phyloP scores from a whole-genome alignment of 176 grass and related monocot genomes.

The Miscanthus lutarioriparius region DNA sequence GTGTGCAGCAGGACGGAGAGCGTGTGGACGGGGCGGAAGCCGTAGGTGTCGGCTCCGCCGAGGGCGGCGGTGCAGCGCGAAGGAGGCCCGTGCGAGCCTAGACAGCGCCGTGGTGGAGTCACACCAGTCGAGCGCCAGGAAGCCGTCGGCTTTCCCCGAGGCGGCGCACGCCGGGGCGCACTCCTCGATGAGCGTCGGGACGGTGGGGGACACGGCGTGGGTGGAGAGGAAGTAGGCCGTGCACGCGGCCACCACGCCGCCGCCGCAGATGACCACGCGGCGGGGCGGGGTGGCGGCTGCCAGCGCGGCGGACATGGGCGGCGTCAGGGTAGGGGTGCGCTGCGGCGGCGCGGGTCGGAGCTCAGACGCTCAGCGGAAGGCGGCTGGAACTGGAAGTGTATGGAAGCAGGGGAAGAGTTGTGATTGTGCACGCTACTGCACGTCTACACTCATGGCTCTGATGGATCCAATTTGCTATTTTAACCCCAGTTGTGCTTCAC shows the following conservation, averaged over 20 bases:
- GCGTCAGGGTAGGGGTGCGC: not conserved
- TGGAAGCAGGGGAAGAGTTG: not conserved
- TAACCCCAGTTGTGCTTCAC: too few relatives aligned
- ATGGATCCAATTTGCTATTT: too few relatives aligned
- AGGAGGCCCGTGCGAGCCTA: slow-evolving; percentile 68
- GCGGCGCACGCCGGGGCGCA: slow-evolving; percentile 78
- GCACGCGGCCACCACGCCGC: slow-evolving; percentile 79
- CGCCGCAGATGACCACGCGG: slow-evolving; percentile 77
- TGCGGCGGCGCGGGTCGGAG: not conserved
- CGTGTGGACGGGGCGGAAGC: slow-evolving; percentile 73
- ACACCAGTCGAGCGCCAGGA: slow-evolving; percentile 94
- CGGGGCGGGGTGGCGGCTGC: slow-evolving; percentile 28
- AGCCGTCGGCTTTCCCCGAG: slow-evolving; percentile 83
- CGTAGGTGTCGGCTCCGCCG: slow-evolving; percentile 59
- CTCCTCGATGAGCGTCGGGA: slow-evolving; percentile 64
- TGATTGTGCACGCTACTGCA: not conserved
- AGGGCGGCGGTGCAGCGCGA: slow-evolving; percentile 65
- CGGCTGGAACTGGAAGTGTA: not conserved
- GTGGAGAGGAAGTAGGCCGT: slow-evolving; percentile 83
- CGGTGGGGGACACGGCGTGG: slow-evolving; percentile 33
- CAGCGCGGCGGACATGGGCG: slow-evolving; percentile 16
- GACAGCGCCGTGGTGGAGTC: slow-evolving; percentile 62
- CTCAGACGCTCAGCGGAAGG: not conserved
- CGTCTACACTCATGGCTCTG: too few relatives aligned
- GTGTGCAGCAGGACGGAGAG: slow-evolving; percentile 53